Conservation (phyloP, 371 early-diverging fungal species). For the Batrachochytrium dendrobatidis region DNA sequence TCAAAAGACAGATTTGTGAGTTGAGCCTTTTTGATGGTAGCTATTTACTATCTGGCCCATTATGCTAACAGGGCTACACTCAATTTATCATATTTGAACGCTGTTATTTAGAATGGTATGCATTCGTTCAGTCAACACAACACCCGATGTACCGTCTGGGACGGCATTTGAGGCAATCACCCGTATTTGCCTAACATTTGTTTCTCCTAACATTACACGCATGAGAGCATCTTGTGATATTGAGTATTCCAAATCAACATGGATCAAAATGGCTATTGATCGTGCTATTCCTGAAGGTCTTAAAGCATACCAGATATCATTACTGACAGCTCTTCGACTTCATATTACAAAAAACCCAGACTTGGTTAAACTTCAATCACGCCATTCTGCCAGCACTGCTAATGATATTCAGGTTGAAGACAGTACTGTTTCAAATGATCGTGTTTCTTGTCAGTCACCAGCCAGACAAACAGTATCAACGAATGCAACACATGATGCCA, state of each 20-base stretch:
- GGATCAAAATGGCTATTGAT: constrained; percentile 32
- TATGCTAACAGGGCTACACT: no score
- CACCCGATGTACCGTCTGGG: constrained; percentile 41
- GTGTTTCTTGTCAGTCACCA: no score
- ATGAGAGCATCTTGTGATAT: constrained; percentile 22
- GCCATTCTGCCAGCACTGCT: no score
- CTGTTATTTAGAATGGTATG: no score
- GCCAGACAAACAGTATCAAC: no score
- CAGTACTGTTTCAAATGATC: no score
- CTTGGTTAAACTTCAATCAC: no score
- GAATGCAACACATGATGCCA: no score
- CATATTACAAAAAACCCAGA: background rate
- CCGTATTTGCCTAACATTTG: constrained; percentile 21
- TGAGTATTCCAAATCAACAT: constrained; percentile 30
- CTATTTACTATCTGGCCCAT: no score
- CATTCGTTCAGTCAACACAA: constrained; percentile 15
- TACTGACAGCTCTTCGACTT: background rate
- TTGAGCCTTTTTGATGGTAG: background rate
- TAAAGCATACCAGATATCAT: constrained; percentile 15
- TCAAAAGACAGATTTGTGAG: constrained; percentile 1
- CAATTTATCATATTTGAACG: no score
- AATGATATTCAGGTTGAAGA: no score
- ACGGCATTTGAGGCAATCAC: constrained; percentile 21
- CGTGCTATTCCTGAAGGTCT: constrained; percentile 31
- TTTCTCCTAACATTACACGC: background rate